Conservation (phyloP, 2,329 filamentous ascomycete species). For the Sordariomycetes sp. region DNA sequence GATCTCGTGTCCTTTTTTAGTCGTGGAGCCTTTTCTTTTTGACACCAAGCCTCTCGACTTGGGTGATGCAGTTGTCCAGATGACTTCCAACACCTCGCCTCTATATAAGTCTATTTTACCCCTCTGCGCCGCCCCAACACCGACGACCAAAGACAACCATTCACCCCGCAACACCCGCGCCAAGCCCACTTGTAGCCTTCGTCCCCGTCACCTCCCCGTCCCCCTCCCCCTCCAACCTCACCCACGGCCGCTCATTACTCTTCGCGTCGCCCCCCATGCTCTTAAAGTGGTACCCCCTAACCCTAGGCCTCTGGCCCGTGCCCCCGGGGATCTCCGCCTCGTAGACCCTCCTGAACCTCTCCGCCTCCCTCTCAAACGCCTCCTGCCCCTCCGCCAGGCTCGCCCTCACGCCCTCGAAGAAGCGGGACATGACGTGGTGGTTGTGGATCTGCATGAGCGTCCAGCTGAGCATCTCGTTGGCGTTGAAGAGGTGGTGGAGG, state of each 20-base stretch:
- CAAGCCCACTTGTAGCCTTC: not conserved
- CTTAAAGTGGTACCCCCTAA: constrained; percentile 74
- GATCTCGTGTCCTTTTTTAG: too few relatives aligned
- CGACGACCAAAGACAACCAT: not conserved
- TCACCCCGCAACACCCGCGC: not conserved
- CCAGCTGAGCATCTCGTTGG: constrained; percentile 97
- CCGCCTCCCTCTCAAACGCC: constrained; percentile 41
- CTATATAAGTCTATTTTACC: not conserved
- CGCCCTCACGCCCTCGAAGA: constrained; percentile 59
- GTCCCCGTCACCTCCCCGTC: not conserved
- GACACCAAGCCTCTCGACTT: too few relatives aligned
- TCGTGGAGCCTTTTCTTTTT: too few relatives aligned
- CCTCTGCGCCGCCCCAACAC: not conserved
- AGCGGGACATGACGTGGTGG: constrained; percentile 54
- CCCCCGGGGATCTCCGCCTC: constrained; percentile 58
- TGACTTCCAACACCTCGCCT: not conserved
- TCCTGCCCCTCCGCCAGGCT: constrained; percentile 43
- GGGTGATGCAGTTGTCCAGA: too few relatives aligned
- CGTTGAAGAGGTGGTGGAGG: constrained; percentile 72
- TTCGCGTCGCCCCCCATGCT: constrained; percentile 45
- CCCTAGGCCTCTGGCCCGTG: constrained; percentile 64
- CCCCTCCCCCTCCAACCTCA: constrained; percentile 26
- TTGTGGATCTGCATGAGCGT: constrained; percentile 88
- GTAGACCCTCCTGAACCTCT: constrained; percentile 40
- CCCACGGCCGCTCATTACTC: constrained; percentile 57